Base-by-base conservation (phyloP, 2,329 filamentous ascomycete species). In the Colletotrichum eleusines region DNA sequence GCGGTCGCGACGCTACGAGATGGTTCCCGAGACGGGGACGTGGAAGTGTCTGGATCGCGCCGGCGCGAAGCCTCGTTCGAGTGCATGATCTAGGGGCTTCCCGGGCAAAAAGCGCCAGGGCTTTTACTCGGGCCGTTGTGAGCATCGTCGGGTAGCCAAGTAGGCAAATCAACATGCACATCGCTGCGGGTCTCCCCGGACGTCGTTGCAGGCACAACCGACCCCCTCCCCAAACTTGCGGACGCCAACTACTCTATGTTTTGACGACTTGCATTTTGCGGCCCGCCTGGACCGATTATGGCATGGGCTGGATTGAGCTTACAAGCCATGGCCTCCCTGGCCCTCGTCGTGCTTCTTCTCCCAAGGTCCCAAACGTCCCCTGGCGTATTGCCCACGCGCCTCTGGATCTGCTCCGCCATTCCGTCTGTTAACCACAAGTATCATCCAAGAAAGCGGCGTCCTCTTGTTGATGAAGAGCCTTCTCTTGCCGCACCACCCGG, bases 391-490 rank as follows among this genome's bases (percentile, higher is more conserved):
- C 6, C 50, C 26, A 11, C 3, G 50, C 26, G 3, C 50, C 2
- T 7, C 2, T 7, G 3, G 7, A 20, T 20, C 7, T 16, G 16
- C 31, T 26, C 3, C 23, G 16, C 2, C 23, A 40, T 20, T 7
- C 38, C 38, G 4, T 20, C 35, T 38, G 6, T 31, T 5, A 16
- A 42, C 12, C 6, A 1, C n/a, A 23, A 20, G 46, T 12, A 33
- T 58, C 65, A 23, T 55, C 46, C 5, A 69, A n/a, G 11, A 72
- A 54, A 1, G 20, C 46, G 9, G 68, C 31, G 16, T 20, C 35
- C 33, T 69, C 65, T 14, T 61, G 58, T 23, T 16, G 66, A 57
- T 65, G 38, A 8, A 69, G 26, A 9, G 26, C 53, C 40, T 28
- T 55, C 9, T 60, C 69, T 7, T 46, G 38, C 31, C 59, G 35